These are phyloP conservation scores for Ustilago lituana DNA, from an alignment of 1,284 basidiomycete genomes.

Conservation along the genomic window DNA sequence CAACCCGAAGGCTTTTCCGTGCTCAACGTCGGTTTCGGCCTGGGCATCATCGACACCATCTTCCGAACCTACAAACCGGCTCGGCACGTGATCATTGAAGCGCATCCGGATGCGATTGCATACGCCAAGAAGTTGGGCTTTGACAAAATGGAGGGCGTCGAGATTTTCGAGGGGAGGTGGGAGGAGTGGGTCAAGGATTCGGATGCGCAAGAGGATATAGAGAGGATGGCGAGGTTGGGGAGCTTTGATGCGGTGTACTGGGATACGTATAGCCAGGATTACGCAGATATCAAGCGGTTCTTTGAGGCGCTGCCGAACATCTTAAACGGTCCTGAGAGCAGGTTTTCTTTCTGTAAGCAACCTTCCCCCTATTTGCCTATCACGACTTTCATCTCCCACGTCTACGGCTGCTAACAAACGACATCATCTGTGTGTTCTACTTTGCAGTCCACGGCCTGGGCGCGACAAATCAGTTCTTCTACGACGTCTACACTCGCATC, in stretches of 20 bases:
- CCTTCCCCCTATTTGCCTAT: not conserved
- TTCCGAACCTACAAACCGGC: conserved; percentile 78
- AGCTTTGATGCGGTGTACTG: conserved; percentile 88
- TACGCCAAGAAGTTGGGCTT: conserved; percentile 74
- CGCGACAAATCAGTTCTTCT: conserved; percentile 81
- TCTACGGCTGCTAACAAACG: no score
- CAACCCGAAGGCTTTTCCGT: conserved; percentile 73
- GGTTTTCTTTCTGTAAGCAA: conserved; percentile 79
- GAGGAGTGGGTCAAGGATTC: conserved; percentile 79
- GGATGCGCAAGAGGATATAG: conserved; percentile 80
- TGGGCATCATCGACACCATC: conserved; percentile 89
- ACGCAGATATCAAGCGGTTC: conserved; percentile 80
- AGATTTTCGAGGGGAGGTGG: conserved; percentile 60
- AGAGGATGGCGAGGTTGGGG: conserved; percentile 75
- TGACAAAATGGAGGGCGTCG: conserved; percentile 52
- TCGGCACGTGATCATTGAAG: conserved; percentile 90
- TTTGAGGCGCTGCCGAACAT: conserved; percentile 85
- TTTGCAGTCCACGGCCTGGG: conserved; percentile 88
- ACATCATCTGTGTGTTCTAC: no score
- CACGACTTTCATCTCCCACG: no score
- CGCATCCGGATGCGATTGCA: conserved; percentile 87
- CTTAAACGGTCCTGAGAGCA: conserved; percentile 78
- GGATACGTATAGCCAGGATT: conserved; percentile 94
- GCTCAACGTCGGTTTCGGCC: conserved; percentile 91
- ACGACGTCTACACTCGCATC: conserved; percentile 89